Base-by-base conservation (phyloP, 1,284 basidiomycete genomes). In the Boletus subluridellus region DNA sequence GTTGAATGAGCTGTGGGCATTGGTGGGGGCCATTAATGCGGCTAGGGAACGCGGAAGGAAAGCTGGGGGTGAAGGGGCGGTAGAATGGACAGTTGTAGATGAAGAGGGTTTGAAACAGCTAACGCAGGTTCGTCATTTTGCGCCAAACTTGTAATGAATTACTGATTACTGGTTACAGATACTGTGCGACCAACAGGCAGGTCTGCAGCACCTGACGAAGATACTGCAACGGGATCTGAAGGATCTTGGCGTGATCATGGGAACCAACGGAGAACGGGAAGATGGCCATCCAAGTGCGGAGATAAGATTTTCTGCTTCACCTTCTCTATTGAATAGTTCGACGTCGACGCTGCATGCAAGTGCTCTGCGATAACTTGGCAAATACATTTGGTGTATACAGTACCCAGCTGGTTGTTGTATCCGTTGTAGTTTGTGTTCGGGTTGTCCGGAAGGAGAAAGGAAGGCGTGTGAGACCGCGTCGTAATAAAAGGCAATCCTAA, bases 1-100 rank as follows among this genome's bases (percentile, higher is more conserved):
- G 68, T 69, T 92, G 65, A 90, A 89, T 63, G 93, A 94, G 72
- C 77, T 95, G 30, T 94, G 93, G 92, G 92, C 90, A 14, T 76
- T 89, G 42, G 80, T 94, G 12, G 91, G 91, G n/a, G 87, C 90
- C 55, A 79, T 94, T 17, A 81, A 82, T 60, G 88, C 88, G 1
- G 78, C 81, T 54, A 72, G 79, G 62, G 85, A 89, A 64, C 73
- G 80, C 55, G 82, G 78, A 57, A 73, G 78, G 63, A 79, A 73
- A 54, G 78, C 75, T 3, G 79, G 78, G 0, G 69, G 68, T 32
- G 73, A 73, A 39, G 66, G 67, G 8, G 46, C 49, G 38, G 78
- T 80, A 50, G 88, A 86, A 62, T 95, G 93, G 93, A 82, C 88
- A 9, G 89, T 92, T 24, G 88, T 90, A 4, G 92, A 95, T 70